Evolutionary conservation across 352 stramenopile genomes (phyloP).

Genomic region (Pythium dissimile): DNA sequence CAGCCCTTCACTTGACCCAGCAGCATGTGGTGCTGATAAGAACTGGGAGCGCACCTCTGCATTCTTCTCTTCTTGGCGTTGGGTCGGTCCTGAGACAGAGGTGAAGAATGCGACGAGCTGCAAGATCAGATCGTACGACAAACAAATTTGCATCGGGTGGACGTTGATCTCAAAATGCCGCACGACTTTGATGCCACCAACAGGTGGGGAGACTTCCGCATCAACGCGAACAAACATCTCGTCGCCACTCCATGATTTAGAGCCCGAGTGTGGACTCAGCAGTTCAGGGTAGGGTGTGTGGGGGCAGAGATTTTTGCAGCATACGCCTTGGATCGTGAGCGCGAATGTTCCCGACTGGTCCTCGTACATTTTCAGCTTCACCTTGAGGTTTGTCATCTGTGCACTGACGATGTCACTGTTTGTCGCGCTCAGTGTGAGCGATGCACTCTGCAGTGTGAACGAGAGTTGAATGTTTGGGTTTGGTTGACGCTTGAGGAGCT

Average conservation of each 20-base stretch:
- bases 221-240: slow-evolving; percentile 73
- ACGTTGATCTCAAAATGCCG: slow-evolving; percentile 87
- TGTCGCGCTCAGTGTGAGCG: slow-evolving; percentile 51
- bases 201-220: slow-evolving; percentile 62
- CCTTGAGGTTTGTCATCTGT: slow-evolving; percentile 36
- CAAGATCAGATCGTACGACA: slow-evolving; percentile 76
- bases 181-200: slow-evolving; percentile 55
- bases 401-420: slow-evolving; percentile 63
- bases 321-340: slow-evolving; percentile 54
- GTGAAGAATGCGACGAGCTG: slow-evolving; percentile 65
- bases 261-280: slow-evolving; percentile 38
- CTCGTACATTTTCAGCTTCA: slow-evolving; percentile 70
- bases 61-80: slow-evolving; percentile 47
- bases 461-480: slow-evolving; percentile 62
- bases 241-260: slow-evolving; percentile 49
- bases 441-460: slow-evolving; percentile 53
- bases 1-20: slow-evolving; percentile 31
- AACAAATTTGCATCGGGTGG: slow-evolving; percentile 79
- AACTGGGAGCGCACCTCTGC: slow-evolving; percentile 68
- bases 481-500: slow-evolving; percentile 36
- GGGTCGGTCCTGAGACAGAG: slow-evolving; percentile 16
- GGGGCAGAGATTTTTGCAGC: slow-evolving; percentile 61
- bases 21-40: slow-evolving; percentile 27
- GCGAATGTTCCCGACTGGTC: slow-evolving; percentile 63
- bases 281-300: slow-evolving; percentile 73